Conservation (phyloP, 169 alveolate species). For the Plasmodium knowlesi region DNA sequence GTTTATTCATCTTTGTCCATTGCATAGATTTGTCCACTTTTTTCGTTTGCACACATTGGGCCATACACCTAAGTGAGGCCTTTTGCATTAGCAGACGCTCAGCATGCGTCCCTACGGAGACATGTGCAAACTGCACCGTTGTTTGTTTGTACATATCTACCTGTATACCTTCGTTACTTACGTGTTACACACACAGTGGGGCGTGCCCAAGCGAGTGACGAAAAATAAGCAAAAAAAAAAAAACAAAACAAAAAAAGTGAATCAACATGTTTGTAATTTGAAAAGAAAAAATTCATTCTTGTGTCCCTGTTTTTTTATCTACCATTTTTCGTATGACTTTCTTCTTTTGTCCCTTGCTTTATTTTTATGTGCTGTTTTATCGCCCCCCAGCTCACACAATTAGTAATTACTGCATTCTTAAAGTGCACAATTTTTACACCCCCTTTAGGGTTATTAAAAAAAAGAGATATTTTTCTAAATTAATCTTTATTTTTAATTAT, state of each 20-base stretch:
- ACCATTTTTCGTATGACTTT: not conserved
- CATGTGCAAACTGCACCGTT: not conserved
- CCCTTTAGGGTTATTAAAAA: not conserved
- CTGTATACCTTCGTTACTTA: not conserved
- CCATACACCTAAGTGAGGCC: not conserved
- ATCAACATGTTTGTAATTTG: not conserved
- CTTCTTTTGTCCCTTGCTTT: not conserved
- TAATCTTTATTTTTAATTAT: not conserved
- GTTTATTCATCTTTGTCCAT: not conserved
- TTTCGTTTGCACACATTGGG: not conserved
- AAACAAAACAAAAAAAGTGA: not conserved
- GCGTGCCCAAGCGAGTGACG: not conserved
- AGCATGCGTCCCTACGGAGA: not conserved
- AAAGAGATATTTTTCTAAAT: not conserved
- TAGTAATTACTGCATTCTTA: not conserved
- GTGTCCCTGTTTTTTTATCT: not conserved
- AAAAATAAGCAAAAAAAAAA: not conserved
- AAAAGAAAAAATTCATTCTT: not conserved
- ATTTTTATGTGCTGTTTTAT: not conserved
- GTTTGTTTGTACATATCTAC: not conserved
- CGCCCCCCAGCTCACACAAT: not conserved
- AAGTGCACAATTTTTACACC: not conserved
- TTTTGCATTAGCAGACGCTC: not conserved
- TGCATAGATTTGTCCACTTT: not conserved
- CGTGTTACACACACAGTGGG: not conserved